Conservation (phyloP, 495 filamentous ascomycete species). For the Hypoxylon crocopeplum region DNA sequence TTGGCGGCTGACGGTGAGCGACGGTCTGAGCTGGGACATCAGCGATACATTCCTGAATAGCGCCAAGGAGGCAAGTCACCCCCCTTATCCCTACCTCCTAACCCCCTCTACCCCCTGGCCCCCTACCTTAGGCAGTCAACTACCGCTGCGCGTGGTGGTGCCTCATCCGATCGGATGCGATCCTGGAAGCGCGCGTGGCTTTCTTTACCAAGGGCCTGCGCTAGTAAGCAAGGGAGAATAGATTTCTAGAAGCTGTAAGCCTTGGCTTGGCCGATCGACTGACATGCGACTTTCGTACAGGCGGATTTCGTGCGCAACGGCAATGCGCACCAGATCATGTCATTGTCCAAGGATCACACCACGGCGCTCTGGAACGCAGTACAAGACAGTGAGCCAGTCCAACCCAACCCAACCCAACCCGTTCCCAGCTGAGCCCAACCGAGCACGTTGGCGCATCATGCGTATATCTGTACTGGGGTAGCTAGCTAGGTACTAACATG, state of each 20-base stretch:
- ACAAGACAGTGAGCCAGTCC: constrained; percentile 67
- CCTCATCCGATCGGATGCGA: background rate
- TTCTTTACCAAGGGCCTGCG: no score
- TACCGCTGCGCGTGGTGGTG: background rate
- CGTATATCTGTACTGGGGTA: no score
- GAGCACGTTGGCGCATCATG: no score
- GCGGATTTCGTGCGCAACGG: constrained; percentile 93
- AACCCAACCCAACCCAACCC: no score
- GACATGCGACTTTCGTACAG: constrained; percentile 41
- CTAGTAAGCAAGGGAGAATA: constrained; percentile 6
- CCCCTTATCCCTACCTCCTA: constrained; percentile 2
- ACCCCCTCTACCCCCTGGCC: no score
- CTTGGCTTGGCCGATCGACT: constrained; percentile 6
- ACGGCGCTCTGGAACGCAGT: constrained; percentile 87
- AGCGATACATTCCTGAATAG: constrained; percentile 92
- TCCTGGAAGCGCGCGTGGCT: no score
- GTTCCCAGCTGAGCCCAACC: no score
- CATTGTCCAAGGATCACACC: constrained; percentile 84
- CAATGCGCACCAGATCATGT: constrained; percentile 92
- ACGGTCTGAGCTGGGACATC: constrained; percentile 71
- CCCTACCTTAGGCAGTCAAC: no score
- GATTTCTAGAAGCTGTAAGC: no score
- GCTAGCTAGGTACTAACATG: no score
- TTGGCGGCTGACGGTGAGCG: constrained; percentile 73
- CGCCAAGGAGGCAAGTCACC: constrained; percentile 76